phyloP scores from a whole-genome alignment of 441 rosid species.

The Populus hybrid region DNA sequence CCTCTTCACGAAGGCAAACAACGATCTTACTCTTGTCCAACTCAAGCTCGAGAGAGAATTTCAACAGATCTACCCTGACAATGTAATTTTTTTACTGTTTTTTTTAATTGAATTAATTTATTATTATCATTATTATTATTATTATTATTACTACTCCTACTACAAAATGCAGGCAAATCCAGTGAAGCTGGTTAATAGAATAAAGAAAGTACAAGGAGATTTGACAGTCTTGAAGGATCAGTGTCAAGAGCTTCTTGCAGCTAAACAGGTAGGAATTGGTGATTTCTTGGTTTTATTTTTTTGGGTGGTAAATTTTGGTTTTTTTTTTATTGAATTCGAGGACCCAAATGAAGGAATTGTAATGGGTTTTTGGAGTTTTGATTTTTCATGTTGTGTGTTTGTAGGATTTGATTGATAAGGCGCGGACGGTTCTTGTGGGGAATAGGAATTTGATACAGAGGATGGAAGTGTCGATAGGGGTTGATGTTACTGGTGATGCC shows the following conservation, averaged over 20 bases:
- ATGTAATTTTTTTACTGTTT: conserved; percentile 4
- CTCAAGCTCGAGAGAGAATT: too few relatives aligned
- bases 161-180: conserved; percentile 63
- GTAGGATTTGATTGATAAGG: conserved; percentile 91
- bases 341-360: background rate
- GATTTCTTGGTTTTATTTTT: background rate
- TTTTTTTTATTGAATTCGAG: background rate
- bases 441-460: conserved; percentile 55
- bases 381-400: background rate
- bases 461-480: conserved; percentile 61
- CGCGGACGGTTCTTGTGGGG: conserved; percentile 60
- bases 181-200: conserved; percentile 61
- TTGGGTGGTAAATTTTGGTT: too few relatives aligned
- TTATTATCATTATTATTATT: background rate
- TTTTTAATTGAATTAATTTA: background rate
- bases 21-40: conserved; percentile 58
- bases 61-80: too few relatives aligned
- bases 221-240: conserved; percentile 55
- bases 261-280: conserved; percentile 61
- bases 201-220: conserved; percentile 75
- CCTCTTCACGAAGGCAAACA: conserved; percentile 57
- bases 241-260: conserved; percentile 76
- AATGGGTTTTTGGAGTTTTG: background rate
- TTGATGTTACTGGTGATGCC: conserved; percentile 31
- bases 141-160: background rate